Base-by-base conservation (phyloP, 225 moss, liverwort and hornwort species). In the Thuidium tamariscinum region DNA sequence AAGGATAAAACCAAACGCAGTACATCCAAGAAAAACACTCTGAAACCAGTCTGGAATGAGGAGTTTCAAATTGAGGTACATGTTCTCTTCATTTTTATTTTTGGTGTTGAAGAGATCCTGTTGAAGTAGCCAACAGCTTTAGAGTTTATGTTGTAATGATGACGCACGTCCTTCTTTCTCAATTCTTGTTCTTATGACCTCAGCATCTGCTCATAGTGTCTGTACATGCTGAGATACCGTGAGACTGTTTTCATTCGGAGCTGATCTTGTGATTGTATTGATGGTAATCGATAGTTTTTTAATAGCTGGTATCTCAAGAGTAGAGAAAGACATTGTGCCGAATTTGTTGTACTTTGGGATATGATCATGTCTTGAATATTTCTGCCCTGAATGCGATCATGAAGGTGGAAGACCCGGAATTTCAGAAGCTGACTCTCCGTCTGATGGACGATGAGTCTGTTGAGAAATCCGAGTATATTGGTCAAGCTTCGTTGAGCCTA, bases 381-480 rank as follows among this genome's bases (percentile, higher is more conserved):
- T 39, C 56, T 84, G 51, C 32, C 21, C 27, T 86, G 55, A 54
- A 57, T 86, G 75, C 46, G 49, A 52, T 81, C 49, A 8, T 39
- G 66, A 85, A 98, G 98, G 98, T 98, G 80, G 98, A 98, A 88
- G 98, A 98, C 72, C 87, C 88, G 23, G 88, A 87, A 17, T 20
- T 13, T 26, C 98, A 98, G 78, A 73, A 65, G 39, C 74, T 98
- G 87, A 95, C 96, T 39, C 82, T 98, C 12, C 89, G 98, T 55
- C 85, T 98, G 86, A 98, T 98, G 98, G 98, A 98, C 77, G 96
- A 96, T 48, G 98, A 98, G 86, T 54, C 87, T 26, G 5, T 98
- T 46, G 93, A 93, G 82, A 95, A 95, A 80, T 91, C 98, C 7
- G 91, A 96, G 49, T 95, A 96, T 59, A 91, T 96, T 30, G 98